Percentiles rank a stretch among this genome's conserved stretches.
Conservation (phyloP, 495 filamentous ascomycete species). For the Penicillium egyptiacum region DNA sequence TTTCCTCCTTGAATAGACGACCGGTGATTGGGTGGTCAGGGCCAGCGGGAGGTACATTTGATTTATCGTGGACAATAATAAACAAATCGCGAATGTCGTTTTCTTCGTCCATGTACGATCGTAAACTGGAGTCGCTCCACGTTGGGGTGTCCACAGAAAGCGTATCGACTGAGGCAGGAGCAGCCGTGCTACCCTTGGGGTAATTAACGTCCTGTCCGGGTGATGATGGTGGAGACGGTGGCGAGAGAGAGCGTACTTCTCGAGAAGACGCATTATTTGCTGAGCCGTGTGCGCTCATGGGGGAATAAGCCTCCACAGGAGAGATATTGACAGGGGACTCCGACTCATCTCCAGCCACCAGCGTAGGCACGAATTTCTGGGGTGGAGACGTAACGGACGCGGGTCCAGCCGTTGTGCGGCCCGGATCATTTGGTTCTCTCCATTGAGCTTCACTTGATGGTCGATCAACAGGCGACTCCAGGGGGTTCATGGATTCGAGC, state of each 20-base stretch:
- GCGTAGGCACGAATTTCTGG: constrained; percentile 41
- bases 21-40: constrained; percentile 82
- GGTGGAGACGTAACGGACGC: constrained; percentile 38
- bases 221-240: constrained; percentile 63
- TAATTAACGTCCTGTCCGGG: constrained; percentile 57
- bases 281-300: constrained; percentile 53
- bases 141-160: constrained; percentile 46
- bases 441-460: constrained; percentile 29
- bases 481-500: constrained; percentile 21
- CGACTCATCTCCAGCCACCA: constrained; percentile 47
- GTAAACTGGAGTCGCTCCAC: constrained; percentile 84
- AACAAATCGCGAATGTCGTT: constrained; percentile 90
- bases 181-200: constrained; percentile 30
- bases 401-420: constrained; percentile 10
- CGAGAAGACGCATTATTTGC: constrained; percentile 66
- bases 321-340: constrained; percentile 81
- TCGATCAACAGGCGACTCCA: constrained; percentile 32
- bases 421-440: constrained; percentile 19
- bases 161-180: constrained; percentile 44
- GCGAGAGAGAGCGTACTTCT: constrained; percentile 57
- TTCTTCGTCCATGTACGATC: constrained; percentile 88
- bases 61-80: constrained; percentile 87
- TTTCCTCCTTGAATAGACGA: constrained; percentile 80
- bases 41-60: constrained; percentile 69
- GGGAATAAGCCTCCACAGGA: constrained; percentile 36